These are phyloP conservation scores for Oxytropis ochrocephala DNA, from an alignment of 306 rosid genomes.

Conservation along the genomic window DNA sequence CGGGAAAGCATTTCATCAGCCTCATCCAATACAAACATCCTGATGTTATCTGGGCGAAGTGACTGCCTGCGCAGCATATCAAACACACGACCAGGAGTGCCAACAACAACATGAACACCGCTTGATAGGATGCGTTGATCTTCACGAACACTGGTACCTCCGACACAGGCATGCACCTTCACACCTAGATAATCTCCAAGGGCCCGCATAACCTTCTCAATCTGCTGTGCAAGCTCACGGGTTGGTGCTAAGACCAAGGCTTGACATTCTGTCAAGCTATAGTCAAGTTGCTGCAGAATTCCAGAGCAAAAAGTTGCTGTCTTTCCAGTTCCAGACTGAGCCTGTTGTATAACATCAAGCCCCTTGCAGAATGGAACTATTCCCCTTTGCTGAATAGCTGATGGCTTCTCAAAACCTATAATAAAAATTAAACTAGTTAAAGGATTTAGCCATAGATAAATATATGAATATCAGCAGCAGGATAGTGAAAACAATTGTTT, in stretches of 20 bases:
- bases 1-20: constrained; percentile 91
- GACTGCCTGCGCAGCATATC: constrained; percentile 82
- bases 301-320: constrained; percentile 87
- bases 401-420: constrained; percentile 81
- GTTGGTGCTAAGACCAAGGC: constrained; percentile 81
- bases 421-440: neutral
- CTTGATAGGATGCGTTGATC: constrained; percentile 73
- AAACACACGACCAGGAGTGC: constrained; percentile 85
- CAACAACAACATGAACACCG: constrained; percentile 83
- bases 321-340: constrained; percentile 88
- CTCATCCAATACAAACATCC: constrained; percentile 80
- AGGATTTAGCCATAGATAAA: neutral
- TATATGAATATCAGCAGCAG: neutral
- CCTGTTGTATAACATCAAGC: constrained; percentile 83
- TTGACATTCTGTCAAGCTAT: constrained; percentile 61
- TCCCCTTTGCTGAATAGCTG: constrained; percentile 87
- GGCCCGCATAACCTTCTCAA: constrained; percentile 88
- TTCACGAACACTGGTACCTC: constrained; percentile 77
- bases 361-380: constrained; percentile 79
- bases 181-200: constrained; percentile 86
- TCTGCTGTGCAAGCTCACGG: constrained; percentile 85
- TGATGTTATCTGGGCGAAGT: constrained; percentile 64
- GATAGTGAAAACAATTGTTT: neutral
- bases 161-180: constrained; percentile 79
- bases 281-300: constrained; percentile 73